Percentiles rank a stretch among this genome's conserved stretches.
Evolutionary conservation across 805 yeast species (phyloP).

Genomic region (Metschnikowia borealis): DNA sequence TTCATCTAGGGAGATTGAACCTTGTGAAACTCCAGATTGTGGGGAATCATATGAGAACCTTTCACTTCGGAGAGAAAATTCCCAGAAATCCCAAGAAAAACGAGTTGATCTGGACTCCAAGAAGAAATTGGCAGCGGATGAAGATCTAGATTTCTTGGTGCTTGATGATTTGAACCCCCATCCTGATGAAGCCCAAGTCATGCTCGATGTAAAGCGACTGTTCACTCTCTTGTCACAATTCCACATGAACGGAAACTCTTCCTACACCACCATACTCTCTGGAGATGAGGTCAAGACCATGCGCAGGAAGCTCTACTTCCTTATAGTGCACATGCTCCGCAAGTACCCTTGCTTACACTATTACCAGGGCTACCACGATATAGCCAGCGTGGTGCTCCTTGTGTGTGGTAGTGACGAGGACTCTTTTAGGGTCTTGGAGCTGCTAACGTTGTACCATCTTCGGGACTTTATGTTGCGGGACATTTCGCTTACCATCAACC

Average conservation of each 20-base stretch:
- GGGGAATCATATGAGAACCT: conserved; percentile 1
- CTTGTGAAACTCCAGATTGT: neutral
- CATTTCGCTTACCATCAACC: conserved; percentile 61
- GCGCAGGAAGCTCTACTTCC: conserved; percentile 35
- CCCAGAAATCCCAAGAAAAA: neutral
- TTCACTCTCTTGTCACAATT: conserved; percentile 42
- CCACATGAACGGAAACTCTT: conserved; percentile 17
- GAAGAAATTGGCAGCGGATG: neutral
- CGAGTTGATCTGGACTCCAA: neutral
- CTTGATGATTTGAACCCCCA: conserved; percentile 43
- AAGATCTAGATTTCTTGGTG: conserved; percentile 3
- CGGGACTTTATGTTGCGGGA: conserved; percentile 83
- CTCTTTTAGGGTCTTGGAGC: conserved; percentile 47
- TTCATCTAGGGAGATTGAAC: neutral
- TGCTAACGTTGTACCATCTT: conserved; percentile 55
- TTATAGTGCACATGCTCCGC: conserved; percentile 55
- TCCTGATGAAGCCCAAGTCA: conserved; percentile 73
- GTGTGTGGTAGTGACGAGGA: conserved; percentile 40
- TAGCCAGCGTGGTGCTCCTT: conserved; percentile 63
- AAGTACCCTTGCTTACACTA: conserved; percentile 62
- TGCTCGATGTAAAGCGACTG: conserved; percentile 72
- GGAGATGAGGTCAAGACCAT: conserved; percentile 29
- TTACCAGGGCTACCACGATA: conserved; percentile 92
- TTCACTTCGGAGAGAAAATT: neutral
- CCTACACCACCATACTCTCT: conserved; percentile 33